A percentile compares a stretch with the other conserved stretches of the same genome.
These are phyloP conservation scores for Phytophthora ohioensis DNA, from an alignment of 352 stramenopile species.

Conservation along the genomic window DNA sequence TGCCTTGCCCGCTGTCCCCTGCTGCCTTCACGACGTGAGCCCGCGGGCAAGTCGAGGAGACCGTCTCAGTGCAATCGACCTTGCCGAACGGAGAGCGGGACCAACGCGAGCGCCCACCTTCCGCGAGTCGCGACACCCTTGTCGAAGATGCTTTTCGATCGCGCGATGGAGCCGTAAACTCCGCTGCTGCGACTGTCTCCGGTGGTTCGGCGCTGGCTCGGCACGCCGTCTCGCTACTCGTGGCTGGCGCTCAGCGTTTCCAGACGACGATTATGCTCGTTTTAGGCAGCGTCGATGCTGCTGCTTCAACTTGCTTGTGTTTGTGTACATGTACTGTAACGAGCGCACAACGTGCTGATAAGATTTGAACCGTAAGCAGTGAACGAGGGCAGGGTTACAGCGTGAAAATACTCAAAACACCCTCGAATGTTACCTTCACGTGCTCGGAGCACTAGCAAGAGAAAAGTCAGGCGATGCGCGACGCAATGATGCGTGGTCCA, in stretches of 20 bases:
- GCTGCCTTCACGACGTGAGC: no score
- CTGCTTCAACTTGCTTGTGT: slow-evolving; percentile 16
- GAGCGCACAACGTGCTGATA: slow-evolving; percentile 9
- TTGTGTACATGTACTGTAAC: neutral
- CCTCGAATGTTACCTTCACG: no score
- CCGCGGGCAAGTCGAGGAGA: no score
- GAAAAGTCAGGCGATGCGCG: no score
- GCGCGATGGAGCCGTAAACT: slow-evolving; percentile 1
- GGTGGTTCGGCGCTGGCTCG: neutral
- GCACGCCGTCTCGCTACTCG: neutral
- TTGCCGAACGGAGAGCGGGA: neutral
- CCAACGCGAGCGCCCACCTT: neutral
- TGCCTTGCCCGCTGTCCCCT: neutral
- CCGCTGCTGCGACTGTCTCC: neutral
- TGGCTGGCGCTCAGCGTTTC: neutral
- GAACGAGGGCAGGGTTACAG: neutral
- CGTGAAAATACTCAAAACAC: no score
- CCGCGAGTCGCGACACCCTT: neutral
- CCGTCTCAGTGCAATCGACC: neutral
- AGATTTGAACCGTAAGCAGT: slow-evolving; percentile 9
- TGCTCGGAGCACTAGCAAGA: no score
- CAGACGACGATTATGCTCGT: slow-evolving; percentile 3
- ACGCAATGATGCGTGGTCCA: no score
- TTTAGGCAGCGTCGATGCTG: neutral
- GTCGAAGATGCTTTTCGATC: slow-evolving; percentile 2